These are phyloP conservation scores for Backusella sp. DNA, from an alignment of 192 early-diverging fungal species.

Conservation along the genomic window DNA sequence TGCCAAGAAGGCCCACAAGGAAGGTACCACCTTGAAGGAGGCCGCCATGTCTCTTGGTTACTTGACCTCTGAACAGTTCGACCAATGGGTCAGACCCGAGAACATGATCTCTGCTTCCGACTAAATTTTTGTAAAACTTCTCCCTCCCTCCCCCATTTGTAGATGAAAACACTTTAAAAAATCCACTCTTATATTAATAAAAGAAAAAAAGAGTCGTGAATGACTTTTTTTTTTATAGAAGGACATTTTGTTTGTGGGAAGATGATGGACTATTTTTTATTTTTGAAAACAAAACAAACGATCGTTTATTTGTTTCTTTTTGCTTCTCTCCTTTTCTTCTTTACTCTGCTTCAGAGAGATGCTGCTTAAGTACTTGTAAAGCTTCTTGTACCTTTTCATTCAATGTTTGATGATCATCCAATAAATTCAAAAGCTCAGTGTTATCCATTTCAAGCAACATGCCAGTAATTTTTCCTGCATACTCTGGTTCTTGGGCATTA, in stretches of 20 bases:
- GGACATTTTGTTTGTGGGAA: not conserved
- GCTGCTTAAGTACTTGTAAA: constrained; percentile 77
- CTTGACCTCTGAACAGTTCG: constrained; percentile 90
- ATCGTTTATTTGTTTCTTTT: not conserved
- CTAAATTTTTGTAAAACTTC: constrained; percentile 1
- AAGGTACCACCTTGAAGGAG: constrained; percentile 82
- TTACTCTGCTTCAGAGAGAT: constrained; percentile 23
- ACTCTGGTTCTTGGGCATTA: constrained; percentile 60
- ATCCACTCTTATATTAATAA: not conserved
- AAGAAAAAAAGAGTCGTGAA: not conserved
- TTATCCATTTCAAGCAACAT: constrained; percentile 99
- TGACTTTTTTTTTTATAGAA: not conserved
- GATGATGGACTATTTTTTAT: not conserved
- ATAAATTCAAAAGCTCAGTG: constrained; percentile 83
- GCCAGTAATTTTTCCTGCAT: constrained; percentile 97
- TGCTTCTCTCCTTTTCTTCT: not conserved
- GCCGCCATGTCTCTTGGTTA: constrained; percentile 87
- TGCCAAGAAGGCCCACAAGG: constrained; percentile 64
- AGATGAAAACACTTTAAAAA: not conserved
- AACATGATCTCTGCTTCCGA: constrained; percentile 60
- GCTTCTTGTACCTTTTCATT: constrained; percentile 84
- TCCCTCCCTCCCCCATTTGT: not conserved
- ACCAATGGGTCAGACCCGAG: constrained; percentile 93
- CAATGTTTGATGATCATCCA: constrained; percentile 83
- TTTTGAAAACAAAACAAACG: not conserved